Evolutionary conservation across 306 rosid genomes (phyloP), one percentile per base, ranked within the genome.

Genomic region (Corylus heterophylla): DNA sequence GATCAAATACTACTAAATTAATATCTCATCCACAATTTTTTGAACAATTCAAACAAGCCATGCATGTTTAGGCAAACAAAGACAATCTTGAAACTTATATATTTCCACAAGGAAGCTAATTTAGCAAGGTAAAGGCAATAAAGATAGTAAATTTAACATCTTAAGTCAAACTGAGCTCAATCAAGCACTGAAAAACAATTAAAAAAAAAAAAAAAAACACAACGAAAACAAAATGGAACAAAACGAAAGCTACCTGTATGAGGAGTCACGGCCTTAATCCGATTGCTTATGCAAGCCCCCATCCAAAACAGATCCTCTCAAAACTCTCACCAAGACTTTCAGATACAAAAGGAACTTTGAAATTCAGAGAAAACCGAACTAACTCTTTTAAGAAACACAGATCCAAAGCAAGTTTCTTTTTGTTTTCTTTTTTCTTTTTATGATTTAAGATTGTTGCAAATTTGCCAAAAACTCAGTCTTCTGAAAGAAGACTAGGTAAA

Each of bases 231-330:
- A 74, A 75, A 6, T 31, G 69, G 31, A 63, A 75, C 25, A n/a
- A 51, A 39, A n/a, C 56, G 47, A 49, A 63, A 58, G 50, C 51
- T 83, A 91, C 99, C 99, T 83, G 92, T 81, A 79, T 76, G 79
- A 82, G 93, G 82, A 85, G 86, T 87, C 83, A 88, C 87, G 12
- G 97, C 84, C 90, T 91, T 91, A 77, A 91, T 84, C 79, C 82
- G 86, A 56, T 83, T 90, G 81, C 99, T 93, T 94, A 94, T 93
- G 82, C 98, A 96, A 87, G 89, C 87, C 85, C 99, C 99, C 99
- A 93, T 96, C 89, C 71, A 87, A 83, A 83, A 70, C 80, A 83
- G 55, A 76, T 80, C 68, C 76, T 79, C 58, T 76, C 51, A 35
- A 56, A 87, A 52, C 31, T 54, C 78, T 72, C 76, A 84, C 64